These are phyloP conservation scores for Clavaria fumosa DNA, from an alignment of 768 basidiomycete genomes.

Conservation along the genomic window DNA sequence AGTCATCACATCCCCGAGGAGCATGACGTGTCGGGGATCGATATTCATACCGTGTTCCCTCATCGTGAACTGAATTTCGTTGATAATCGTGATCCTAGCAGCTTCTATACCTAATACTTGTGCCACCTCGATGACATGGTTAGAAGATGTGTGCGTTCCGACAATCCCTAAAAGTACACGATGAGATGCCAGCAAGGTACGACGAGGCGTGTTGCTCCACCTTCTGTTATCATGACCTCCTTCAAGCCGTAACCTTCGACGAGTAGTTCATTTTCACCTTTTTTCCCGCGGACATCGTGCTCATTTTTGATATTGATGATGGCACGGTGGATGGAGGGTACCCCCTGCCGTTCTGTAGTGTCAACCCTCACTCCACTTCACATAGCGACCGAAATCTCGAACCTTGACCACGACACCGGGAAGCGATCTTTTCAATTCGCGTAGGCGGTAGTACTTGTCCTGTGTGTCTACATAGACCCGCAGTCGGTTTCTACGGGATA, in stretches of 20 bases:
- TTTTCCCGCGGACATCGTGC: slow-evolving; percentile 60
- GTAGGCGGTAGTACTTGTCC: slow-evolving; percentile 71
- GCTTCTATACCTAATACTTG: slow-evolving; percentile 98
- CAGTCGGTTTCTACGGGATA: slow-evolving; percentile 57
- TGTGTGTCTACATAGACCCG: slow-evolving; percentile 66
- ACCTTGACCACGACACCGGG: slow-evolving; percentile 87
- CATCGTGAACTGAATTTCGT: slow-evolving; percentile 98
- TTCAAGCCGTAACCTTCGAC: slow-evolving; percentile 96
- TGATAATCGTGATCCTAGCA: slow-evolving; percentile 83
- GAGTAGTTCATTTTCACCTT: slow-evolving; percentile 80
- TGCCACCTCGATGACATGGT: slow-evolving; percentile 93
- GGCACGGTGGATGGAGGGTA: slow-evolving; percentile 75
- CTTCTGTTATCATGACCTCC: slow-evolving; percentile 94
- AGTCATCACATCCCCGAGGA: slow-evolving; percentile 96
- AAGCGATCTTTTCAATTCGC: slow-evolving; percentile 73
- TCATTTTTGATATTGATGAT: slow-evolving; percentile 94
- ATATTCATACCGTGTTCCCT: slow-evolving; percentile 94
- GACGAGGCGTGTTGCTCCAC: slow-evolving; percentile 24
- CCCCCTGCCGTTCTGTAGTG: slow-evolving; percentile 37
- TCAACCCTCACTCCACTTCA: neutral
- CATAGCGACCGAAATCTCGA: slow-evolving; percentile 2
- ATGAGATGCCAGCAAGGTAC: slow-evolving; percentile 1
- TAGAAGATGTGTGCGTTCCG: slow-evolving; percentile 84
- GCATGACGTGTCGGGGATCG: slow-evolving; percentile 96
- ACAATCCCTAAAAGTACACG: slow-evolving; percentile 53